Conservation (phyloP, 805 yeast species). For the Candida andamanensis region DNA sequence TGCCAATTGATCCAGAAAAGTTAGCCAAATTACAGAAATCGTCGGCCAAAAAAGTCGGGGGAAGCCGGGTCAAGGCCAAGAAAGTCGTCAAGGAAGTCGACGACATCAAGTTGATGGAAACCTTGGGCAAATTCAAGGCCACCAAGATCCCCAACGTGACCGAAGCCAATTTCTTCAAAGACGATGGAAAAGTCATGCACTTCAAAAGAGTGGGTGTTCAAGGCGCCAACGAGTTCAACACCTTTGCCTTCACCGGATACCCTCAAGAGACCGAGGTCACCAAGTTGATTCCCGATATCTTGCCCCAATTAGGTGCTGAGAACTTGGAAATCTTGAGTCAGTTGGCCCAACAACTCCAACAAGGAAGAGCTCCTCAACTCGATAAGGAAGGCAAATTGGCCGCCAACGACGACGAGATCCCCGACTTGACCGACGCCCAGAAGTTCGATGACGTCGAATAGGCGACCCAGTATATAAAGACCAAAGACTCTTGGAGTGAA, state of each 20-base stretch:
- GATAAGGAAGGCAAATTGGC: conserved; percentile 38
- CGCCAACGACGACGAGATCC: conserved; percentile 57
- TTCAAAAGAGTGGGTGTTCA: conserved; percentile 96
- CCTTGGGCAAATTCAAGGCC: conserved; percentile 84
- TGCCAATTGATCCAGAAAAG: conserved; percentile 93
- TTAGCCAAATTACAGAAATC: conserved; percentile 87
- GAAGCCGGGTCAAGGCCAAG: conserved; percentile 90
- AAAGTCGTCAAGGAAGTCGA: conserved; percentile 75
- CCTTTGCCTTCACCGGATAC: conserved; percentile 91
- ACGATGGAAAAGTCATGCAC: conserved; percentile 93
- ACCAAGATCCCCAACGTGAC: conserved; percentile 85
- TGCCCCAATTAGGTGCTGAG: conserved; percentile 95
- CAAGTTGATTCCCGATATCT: conserved; percentile 88
- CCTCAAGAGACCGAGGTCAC: conserved; percentile 89
- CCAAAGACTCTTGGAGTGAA: no score
- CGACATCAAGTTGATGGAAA: conserved; percentile 85
- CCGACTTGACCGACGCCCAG: conserved; percentile 84
- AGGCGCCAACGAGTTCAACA: conserved; percentile 84
- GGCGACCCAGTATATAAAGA: no score
- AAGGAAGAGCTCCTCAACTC: conserved; percentile 46
- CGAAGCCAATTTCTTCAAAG: conserved; percentile 97
- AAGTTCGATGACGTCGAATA: conserved; percentile 64
- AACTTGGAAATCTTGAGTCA: conserved; percentile 83
- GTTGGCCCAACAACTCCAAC: conserved; percentile 85
- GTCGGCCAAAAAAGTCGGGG: conserved; percentile 71